Evolutionary conservation across 306 rosid genomes (phyloP), one percentile per base, ranked within the genome.

Genomic region (Quercus engelmannii): DNA sequence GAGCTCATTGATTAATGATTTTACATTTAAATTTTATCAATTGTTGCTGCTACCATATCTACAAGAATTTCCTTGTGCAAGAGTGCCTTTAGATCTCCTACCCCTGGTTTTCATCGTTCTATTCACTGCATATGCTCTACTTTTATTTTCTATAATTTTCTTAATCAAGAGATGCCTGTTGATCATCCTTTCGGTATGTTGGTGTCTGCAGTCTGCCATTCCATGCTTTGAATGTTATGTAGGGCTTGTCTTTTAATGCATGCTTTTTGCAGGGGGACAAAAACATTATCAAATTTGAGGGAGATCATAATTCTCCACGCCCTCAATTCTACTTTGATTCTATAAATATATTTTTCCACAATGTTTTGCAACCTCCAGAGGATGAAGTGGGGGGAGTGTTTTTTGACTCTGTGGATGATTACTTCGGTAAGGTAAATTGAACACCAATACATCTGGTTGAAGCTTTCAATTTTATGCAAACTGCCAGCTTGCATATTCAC

Each of bases 291-390:
- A 93, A 91, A 89, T 96, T 96, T 70, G 99, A 96, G 67, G 99
- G 99, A 71, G 99, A 96, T 84, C 99, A 96, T 92, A 96, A 96
- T 76, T 96, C 99, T 80, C 93, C 97, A 31, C 92, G 98, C 49
- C 97, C 99, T 82, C 96, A 90, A 79, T 93, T 89, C 86, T 96
- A 86, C 84, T 96, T 96, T 55, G 98, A 96, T 79, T 93, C 99
- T 41, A 89, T 96, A 78, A 90, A 91, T 81, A 89, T 93, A 4
- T 96, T 96, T 85, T 96, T 96, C 80, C 93, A 88, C 86, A 91
- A 93, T 79, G 94, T 93, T 74, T 76, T 96, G 82, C 98, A 90
- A 88, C 99, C 98, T 83, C 99, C 98, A 2, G 94, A 89, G 74
- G 98, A 93, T 87, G 97, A 93, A 86, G 78, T 81, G 35, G 94